Base-by-base conservation (phyloP, 805 yeast species). In the Martiniozyma abietophila region DNA sequence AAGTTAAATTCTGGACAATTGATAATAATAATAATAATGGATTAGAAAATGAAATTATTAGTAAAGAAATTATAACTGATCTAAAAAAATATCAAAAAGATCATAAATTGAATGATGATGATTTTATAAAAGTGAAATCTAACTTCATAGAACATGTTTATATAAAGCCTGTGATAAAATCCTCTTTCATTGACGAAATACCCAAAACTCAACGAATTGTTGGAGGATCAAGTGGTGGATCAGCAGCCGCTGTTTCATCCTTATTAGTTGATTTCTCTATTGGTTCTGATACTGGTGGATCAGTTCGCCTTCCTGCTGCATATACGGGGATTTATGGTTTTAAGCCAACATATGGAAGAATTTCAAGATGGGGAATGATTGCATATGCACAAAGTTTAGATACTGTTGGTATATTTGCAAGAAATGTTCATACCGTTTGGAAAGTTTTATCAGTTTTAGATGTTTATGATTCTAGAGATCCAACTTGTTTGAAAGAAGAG, bases 221-320 rank as follows among this genome's bases (percentile, higher is more conserved):
- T 3, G 99, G 99, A 9, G 98, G 98, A 0, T 86, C 96, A 0
- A 84, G 95, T 6, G 96, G 97, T 14, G 98, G 98, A 0, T 73
- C 92, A 25, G 97, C 97, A 0, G 95, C 95, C 1, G 82, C 94
- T 0, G 95, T 89, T 2, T 79, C 89, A 1, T 71, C 79, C 1
- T 78, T 62, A 2, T 50, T 75, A 42, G 79, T 75, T 22, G 84
- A 80, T 50, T 76, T 82, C 47, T 71, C 94, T 1, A 56, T 92
- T 24, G 99, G 98, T 0, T 82, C 97, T 1, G 99, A 92, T 49
- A 92, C 99, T 0, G 99, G 99, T 5, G 99, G 99, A 0, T 85
- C 96, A 0, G 84, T 92, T 1, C 67, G 99, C 41, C 62, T 84
- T 15, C 99, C 99, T 0, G 94, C 95, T 2, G 78, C 94, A 14